phyloP scores from a whole-genome alignment of 805 yeast genomes.

The Yamadazyma endophytica region DNA sequence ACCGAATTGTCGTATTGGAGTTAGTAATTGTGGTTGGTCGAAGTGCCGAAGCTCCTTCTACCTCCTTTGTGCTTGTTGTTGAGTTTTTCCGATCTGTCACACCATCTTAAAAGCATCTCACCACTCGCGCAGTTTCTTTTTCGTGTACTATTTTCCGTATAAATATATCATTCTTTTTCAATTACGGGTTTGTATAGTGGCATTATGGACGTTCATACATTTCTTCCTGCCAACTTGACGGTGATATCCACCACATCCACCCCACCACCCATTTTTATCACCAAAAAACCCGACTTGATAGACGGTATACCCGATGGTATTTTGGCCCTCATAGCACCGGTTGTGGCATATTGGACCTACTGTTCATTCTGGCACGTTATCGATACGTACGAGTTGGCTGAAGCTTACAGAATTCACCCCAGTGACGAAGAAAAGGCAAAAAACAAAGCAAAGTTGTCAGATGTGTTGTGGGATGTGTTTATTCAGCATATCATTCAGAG shows the following conservation, averaged over 20 bases:
- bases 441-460: slow-evolving; percentile 66
- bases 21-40: no score
- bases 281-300: slow-evolving; percentile 42
- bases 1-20: no score
- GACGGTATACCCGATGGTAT: slow-evolving; percentile 67
- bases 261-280: slow-evolving; percentile 13
- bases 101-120: no score
- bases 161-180: no score
- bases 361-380: slow-evolving; percentile 70
- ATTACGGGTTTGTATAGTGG: no score
- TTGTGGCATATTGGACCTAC: slow-evolving; percentile 78
- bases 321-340: slow-evolving; percentile 69
- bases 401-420: slow-evolving; percentile 85
- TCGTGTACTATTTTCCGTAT: no score
- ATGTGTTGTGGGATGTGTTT: slow-evolving; percentile 78
- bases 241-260: slow-evolving; percentile 4
- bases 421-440: slow-evolving; percentile 75
- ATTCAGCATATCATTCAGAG: slow-evolving; percentile 85
- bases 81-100: no score
- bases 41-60: no score
- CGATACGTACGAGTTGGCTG: slow-evolving; percentile 73
- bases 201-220: no score
- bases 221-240: slow-evolving; percentile 8
- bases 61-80: no score
- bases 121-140: no score